Evolutionary conservation across 2,329 filamentous ascomycete genomes (phyloP).

Genomic region (Pyrenophora graminea): DNA sequence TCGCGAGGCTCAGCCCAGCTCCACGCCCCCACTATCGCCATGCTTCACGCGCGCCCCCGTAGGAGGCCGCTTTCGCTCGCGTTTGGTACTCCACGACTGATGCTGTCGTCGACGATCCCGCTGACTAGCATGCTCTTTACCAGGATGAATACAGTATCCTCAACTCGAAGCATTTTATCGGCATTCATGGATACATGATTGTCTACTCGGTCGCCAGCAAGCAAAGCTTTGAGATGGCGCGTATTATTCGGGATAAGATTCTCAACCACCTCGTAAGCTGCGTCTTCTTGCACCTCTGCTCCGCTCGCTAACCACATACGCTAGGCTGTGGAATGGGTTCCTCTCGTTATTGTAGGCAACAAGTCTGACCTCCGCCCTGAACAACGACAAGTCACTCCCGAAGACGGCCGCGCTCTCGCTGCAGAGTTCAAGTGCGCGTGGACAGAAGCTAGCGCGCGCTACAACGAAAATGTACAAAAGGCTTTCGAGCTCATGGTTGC

Average conservation of each 20-base stretch:
- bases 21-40: slow-evolving; percentile 18
- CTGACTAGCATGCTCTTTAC: slow-evolving; percentile 26
- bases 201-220: slow-evolving; percentile 96
- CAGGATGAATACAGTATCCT: slow-evolving; percentile 98
- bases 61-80: neutral
- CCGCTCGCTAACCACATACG: slow-evolving; percentile 16
- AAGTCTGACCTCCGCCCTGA: slow-evolving; percentile 93
- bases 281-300: neutral
- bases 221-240: slow-evolving; percentile 96
- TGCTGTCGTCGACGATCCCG: slow-evolving; percentile 12
- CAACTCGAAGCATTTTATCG: slow-evolving; percentile 98
- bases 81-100: neutral
- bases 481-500: slow-evolving; percentile 93
- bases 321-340: slow-evolving; percentile 88
- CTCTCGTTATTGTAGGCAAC: slow-evolving; percentile 93
- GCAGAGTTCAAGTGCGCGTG: slow-evolving; percentile 90
- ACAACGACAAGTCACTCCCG: slow-evolving; percentile 84
- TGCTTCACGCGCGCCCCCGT: slow-evolving; percentile 4
- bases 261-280: slow-evolving; percentile 83
- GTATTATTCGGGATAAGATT: slow-evolving; percentile 95
- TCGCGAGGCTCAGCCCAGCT: slow-evolving; percentile 17
- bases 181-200: slow-evolving; percentile 97
- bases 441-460: slow-evolving; percentile 91
- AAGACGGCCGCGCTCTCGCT: slow-evolving; percentile 82
- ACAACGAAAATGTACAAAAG: slow-evolving; percentile 90